These are phyloP conservation scores for Cenchrus americanus DNA, from an alignment of 176 grass and related monocot species.

Conservation along the genomic window DNA sequence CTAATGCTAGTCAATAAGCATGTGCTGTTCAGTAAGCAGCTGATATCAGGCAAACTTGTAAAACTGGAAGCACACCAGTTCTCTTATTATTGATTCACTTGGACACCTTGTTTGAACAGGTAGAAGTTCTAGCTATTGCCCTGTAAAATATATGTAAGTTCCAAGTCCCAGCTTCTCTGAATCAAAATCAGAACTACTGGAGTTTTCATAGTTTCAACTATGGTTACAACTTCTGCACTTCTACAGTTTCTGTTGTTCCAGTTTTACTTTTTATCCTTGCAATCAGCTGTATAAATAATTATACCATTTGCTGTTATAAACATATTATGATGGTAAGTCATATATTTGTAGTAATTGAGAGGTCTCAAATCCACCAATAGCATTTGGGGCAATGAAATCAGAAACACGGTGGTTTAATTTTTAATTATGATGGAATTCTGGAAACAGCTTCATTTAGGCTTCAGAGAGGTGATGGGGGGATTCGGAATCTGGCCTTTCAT, in stretches of 20 bases:
- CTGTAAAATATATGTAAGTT: background rate
- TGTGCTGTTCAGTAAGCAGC: background rate
- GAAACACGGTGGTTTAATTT: background rate
- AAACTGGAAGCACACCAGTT: background rate
- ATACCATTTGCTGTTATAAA: background rate
- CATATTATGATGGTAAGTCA: background rate
- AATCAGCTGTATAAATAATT: constrained; percentile 8
- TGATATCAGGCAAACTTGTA: background rate
- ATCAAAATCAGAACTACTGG: background rate
- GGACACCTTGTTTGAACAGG: constrained; percentile 10
- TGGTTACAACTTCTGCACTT: background rate
- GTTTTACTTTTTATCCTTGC: background rate
- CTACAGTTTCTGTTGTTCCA: background rate
- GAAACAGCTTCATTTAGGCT: background rate
- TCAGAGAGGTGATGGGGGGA: too few species aligned
- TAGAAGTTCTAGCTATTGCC: background rate
- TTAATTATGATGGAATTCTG: background rate
- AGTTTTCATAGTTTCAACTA: background rate
- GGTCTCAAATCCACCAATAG: background rate
- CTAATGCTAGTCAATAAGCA: constrained; percentile 10
- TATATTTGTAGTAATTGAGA: background rate
- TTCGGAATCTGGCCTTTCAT: too few species aligned
- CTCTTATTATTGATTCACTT: background rate
- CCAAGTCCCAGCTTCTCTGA: background rate
- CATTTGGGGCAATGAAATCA: background rate